Conservation (phyloP, 805 yeast species). For the Alloascoidea africana region DNA sequence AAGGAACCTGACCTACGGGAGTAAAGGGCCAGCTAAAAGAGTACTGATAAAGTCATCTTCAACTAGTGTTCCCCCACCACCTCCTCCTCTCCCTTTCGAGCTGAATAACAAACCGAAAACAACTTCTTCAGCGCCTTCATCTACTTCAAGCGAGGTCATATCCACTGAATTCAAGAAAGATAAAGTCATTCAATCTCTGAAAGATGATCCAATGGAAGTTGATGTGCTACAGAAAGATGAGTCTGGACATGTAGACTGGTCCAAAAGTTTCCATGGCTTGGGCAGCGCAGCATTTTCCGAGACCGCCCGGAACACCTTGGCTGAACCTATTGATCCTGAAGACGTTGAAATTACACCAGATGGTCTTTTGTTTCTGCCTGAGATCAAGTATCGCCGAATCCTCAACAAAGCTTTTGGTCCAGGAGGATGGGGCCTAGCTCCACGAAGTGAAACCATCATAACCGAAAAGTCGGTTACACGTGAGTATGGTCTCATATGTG, state of each 20-base stretch:
- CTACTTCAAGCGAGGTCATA: too few species aligned
- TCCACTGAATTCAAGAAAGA: too few species aligned
- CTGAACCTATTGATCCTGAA: slow-evolving; percentile 42
- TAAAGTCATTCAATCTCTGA: too few species aligned
- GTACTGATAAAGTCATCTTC: too few species aligned
- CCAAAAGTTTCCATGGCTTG: slow-evolving; percentile 73
- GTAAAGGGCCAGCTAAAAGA: too few species aligned
- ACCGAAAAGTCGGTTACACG: slow-evolving; percentile 67
- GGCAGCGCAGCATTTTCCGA: slow-evolving; percentile 64
- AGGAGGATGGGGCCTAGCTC: slow-evolving; percentile 98
- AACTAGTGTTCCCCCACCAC: too few species aligned
- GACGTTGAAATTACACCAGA: slow-evolving; percentile 95
- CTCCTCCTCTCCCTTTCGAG: too few species aligned
- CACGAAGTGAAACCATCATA: slow-evolving; percentile 72
- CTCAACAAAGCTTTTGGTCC: slow-evolving; percentile 91
- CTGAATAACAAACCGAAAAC: too few species aligned
- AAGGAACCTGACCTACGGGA: too few species aligned
- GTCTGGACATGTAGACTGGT: slow-evolving; percentile 49
- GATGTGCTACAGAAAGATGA: neutral
- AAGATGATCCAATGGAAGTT: neutral
- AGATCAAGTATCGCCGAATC: slow-evolving; percentile 85
- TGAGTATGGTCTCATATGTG: slow-evolving; percentile 78
- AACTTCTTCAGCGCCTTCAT: too few species aligned
- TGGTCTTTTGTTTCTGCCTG: slow-evolving; percentile 84
- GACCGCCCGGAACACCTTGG: slow-evolving; percentile 41